These are phyloP conservation scores for Porodaedalea pini DNA, from an alignment of 1,284 basidiomycete genomes.

Conservation along the genomic window DNA sequence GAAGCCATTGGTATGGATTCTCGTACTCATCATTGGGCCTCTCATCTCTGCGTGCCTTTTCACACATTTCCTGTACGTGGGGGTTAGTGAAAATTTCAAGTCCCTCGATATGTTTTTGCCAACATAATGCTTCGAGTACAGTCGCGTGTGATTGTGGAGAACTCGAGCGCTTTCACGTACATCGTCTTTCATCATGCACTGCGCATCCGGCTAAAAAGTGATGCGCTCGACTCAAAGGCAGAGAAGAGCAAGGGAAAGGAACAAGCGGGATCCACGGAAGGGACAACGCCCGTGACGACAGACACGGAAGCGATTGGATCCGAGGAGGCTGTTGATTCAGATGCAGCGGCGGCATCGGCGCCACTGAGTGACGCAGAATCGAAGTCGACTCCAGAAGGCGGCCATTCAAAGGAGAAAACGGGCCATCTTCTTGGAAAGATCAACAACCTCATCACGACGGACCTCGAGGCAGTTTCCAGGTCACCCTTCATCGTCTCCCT, in stretches of 20 bases:
- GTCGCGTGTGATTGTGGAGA: constrained; percentile 6
- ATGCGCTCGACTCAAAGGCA: constrained; percentile 4
- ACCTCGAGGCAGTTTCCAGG: constrained; percentile 22
- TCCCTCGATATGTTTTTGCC: not conserved
- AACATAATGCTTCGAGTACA: not conserved
- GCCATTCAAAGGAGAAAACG: constrained; percentile 23
- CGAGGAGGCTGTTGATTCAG: not conserved
- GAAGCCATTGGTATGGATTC: constrained; percentile 17
- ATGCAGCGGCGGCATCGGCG: not conserved
- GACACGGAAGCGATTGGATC: not conserved
- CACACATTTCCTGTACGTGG: constrained; percentile 8
- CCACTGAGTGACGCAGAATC: not conserved
- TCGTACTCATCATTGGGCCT: constrained; percentile 13
- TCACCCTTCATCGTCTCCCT: constrained; percentile 18
- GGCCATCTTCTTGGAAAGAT: constrained; percentile 37
- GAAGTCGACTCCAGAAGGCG: not conserved
- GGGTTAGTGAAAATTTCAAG: not conserved
- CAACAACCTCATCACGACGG: constrained; percentile 32
- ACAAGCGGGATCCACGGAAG: not conserved
- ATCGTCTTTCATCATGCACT: constrained; percentile 57
- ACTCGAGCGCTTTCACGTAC: constrained; percentile 39
- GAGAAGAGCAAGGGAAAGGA: constrained; percentile 2
- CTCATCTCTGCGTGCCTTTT: constrained; percentile 6
- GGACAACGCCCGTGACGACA: constrained; percentile 3
- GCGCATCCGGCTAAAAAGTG: constrained; percentile 45